Conservation (phyloP, 768 basidiomycete genomes). For the Tremella fuciformis region DNA sequence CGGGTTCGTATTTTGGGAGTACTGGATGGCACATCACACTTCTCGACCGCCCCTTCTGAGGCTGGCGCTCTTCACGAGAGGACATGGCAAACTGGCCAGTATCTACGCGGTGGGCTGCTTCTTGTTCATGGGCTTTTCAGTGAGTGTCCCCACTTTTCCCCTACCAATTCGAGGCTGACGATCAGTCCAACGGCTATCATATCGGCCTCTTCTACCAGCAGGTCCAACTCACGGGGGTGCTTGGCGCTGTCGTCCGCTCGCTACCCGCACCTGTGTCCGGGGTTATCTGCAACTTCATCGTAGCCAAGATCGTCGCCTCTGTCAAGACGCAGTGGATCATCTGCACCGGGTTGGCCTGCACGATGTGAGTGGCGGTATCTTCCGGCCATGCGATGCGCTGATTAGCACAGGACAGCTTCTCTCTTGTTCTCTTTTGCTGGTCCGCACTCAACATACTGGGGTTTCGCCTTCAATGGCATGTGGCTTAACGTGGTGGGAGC, state of each 20-base stretch:
- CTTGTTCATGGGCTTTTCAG: conserved; percentile 11
- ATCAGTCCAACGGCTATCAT: conserved; percentile 18
- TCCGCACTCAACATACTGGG: conserved; percentile 24
- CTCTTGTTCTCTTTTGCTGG: conserved; percentile 5
- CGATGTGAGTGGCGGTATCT: conserved; percentile 32
- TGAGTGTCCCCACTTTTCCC: too few relatives aligned
- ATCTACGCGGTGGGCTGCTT: conserved; percentile 22
- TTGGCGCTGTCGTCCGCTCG: conserved; percentile 30
- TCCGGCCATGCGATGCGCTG: too few relatives aligned
- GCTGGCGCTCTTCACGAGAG: conserved; percentile 26
- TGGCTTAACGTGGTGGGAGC: conserved; percentile 40
- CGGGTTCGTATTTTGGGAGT: conserved; percentile 43
- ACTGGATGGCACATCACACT: conserved; percentile 51
- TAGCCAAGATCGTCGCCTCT: conserved; percentile 38
- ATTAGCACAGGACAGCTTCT: neutral
- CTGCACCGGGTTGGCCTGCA: conserved; percentile 39
- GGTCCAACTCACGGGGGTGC: conserved; percentile 11
- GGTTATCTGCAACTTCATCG: conserved; percentile 42
- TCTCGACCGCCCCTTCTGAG: conserved; percentile 31
- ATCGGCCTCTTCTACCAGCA: conserved; percentile 33
- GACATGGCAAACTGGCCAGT: conserved; percentile 17
- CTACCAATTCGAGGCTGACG: too few relatives aligned
- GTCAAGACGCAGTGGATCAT: conserved; percentile 47
- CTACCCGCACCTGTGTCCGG: conserved; percentile 36
- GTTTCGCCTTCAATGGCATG: conserved; percentile 32